phyloP scores from a whole-genome alignment of 1,284 basidiomycete species.

The Pyrrhoderma lamaoense region DNA sequence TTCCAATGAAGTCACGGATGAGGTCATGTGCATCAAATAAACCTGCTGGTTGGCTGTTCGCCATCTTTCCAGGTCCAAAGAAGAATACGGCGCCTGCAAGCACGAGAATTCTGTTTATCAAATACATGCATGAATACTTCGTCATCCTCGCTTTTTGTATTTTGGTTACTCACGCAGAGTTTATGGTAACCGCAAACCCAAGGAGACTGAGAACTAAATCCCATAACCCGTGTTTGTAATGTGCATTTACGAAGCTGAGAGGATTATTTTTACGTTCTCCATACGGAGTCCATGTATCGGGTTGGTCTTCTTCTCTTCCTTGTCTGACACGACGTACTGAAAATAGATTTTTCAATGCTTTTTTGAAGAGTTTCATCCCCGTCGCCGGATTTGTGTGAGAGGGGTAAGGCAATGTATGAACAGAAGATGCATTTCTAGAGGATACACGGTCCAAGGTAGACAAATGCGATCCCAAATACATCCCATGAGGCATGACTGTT shows the following conservation, averaged over 20 bases:
- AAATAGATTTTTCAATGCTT: slow-evolving; percentile 11
- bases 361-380: slow-evolving; percentile 1
- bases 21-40: slow-evolving; percentile 80
- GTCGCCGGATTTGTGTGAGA: not conserved
- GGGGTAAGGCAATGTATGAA: slow-evolving; percentile 1
- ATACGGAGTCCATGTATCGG: slow-evolving; percentile 14
- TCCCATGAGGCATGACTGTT: slow-evolving; percentile 86
- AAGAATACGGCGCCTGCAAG: slow-evolving; percentile 71
- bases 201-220: slow-evolving; percentile 63
- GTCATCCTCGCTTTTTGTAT: not conserved
- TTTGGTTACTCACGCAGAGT: slow-evolving; percentile 36
- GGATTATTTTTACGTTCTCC: slow-evolving; percentile 58
- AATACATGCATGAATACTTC: not conserved
- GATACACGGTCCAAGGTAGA: slow-evolving; percentile 71
- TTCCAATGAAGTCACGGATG: slow-evolving; percentile 60
- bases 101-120: slow-evolving; percentile 51
- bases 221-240: slow-evolving; percentile 71
- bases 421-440: slow-evolving; percentile 19
- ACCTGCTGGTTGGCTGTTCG: slow-evolving; percentile 48
- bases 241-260: slow-evolving; percentile 62
- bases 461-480: slow-evolving; percentile 84
- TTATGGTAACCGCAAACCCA: slow-evolving; percentile 83
- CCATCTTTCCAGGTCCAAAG: slow-evolving; percentile 36
- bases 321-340: slow-evolving; percentile 1
- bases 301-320: slow-evolving; percentile 6